phyloP scores from a whole-genome alignment of 2,329 filamentous ascomycete genomes.

The Geosmithia flava region DNA sequence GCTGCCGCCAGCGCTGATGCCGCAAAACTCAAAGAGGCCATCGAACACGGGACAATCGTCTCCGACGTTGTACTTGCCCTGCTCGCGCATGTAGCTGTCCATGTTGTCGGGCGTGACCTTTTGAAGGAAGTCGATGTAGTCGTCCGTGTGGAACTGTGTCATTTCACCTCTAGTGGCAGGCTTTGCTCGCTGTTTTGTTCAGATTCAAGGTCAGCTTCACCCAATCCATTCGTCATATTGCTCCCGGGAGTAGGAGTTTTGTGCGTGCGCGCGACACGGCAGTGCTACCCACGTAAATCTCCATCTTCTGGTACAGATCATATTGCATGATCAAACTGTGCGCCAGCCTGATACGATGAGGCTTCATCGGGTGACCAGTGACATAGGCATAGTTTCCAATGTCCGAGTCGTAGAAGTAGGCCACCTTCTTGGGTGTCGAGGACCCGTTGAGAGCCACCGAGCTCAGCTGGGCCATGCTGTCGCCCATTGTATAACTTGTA shows the following conservation, averaged over 20 bases:
- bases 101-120: slow-evolving; percentile 98
- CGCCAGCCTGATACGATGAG: slow-evolving; percentile 85
- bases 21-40: slow-evolving; percentile 93
- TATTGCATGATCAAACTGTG: slow-evolving; percentile 96
- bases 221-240: background rate
- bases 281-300: slow-evolving; percentile 64
- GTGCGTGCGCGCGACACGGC: background rate
- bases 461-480: slow-evolving; percentile 24
- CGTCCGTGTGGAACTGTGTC: slow-evolving; percentile 85
- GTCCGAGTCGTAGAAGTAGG: slow-evolving; percentile 97
- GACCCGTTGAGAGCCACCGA: slow-evolving; percentile 33
- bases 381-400: slow-evolving; percentile 98
- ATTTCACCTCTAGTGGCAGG: slow-evolving; percentile 83
- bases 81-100: slow-evolving; percentile 84
- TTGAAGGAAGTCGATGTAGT: slow-evolving; percentile 90
- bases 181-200: slow-evolving; percentile 57
- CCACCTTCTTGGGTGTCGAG: slow-evolving; percentile 61
- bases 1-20: slow-evolving; percentile 85
- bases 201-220: background rate
- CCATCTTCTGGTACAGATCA: slow-evolving; percentile 92
- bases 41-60: slow-evolving; percentile 98
- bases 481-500: slow-evolving; percentile 16
- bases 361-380: slow-evolving; percentile 97
- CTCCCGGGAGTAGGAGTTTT: background rate
- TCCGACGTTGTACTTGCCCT: slow-evolving; percentile 86